A percentile compares a stretch with the other conserved stretches of the same genome.
Conservation (phyloP, 2,329 filamentous ascomycete species). For the Ceratocystis alfenasii region DNA sequence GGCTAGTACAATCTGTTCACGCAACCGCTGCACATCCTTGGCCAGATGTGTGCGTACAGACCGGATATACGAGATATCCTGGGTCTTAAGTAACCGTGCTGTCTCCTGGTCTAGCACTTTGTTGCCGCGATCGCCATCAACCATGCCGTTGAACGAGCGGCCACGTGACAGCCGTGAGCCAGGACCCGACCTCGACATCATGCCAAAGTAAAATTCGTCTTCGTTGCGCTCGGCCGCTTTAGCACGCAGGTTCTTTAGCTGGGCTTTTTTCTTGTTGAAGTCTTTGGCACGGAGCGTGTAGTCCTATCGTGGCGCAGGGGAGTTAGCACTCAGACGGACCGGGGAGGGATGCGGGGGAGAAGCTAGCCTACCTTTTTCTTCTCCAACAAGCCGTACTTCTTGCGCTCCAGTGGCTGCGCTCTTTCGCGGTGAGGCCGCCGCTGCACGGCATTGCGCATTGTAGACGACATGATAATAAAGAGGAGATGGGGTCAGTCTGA, state of each 20-base stretch:
- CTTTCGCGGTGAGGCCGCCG: conserved; percentile 83
- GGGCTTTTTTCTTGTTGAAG: conserved; percentile 52
- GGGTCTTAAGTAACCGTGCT: conserved; percentile 54
- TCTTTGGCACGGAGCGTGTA: conserved; percentile 54
- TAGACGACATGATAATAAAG: conserved; percentile 38
- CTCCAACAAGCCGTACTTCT: conserved; percentile 82
- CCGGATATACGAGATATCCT: conserved; percentile 53
- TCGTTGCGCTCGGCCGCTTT: conserved; percentile 57
- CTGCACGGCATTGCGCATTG: conserved; percentile 53
- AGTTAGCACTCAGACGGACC: neutral
- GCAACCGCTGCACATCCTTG: conserved; percentile 45
- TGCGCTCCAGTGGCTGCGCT: conserved; percentile 70
- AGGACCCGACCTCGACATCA: conserved; percentile 51
- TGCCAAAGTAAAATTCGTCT: conserved; percentile 62
- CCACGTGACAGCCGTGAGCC: conserved; percentile 39
- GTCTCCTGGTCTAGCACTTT: conserved; percentile 43
- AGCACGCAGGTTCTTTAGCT: conserved; percentile 46
- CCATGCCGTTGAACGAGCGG: conserved; percentile 43
- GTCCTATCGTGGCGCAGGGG: conserved; percentile 34
- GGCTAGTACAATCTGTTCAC: conserved; percentile 42
- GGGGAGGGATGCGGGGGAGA: conserved; percentile 15
- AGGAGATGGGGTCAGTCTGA: too few relatives aligned
- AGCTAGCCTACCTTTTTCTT: conserved; percentile 64
- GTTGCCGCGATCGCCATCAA: conserved; percentile 47
- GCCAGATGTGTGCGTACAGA: conserved; percentile 48